These are phyloP conservation scores for Amanita inopinata DNA, from an alignment of 768 basidiomycete genomes.

Conservation along the genomic window DNA sequence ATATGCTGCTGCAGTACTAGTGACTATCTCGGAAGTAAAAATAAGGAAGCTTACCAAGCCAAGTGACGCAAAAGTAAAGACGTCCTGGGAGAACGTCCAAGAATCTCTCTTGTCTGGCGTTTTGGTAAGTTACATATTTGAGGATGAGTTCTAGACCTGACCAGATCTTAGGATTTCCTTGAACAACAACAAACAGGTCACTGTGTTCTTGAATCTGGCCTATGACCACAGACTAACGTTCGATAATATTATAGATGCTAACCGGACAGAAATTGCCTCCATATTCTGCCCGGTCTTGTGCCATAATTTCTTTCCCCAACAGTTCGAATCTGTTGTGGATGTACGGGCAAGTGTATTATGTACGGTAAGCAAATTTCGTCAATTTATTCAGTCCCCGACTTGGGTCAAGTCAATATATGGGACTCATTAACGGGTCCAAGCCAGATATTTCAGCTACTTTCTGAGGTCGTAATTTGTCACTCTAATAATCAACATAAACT, in stretches of 20 bases:
- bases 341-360: constrained; percentile 4
- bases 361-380: constrained; percentile 8
- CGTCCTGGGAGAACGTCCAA: constrained; percentile 36
- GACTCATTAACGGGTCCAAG: neutral
- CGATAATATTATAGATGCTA: constrained; percentile 25
- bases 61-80: constrained; percentile 12
- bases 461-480: constrained; percentile 34
- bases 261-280: constrained; percentile 18
- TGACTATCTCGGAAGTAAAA: constrained; percentile 28
- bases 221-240: constrained; percentile 14
- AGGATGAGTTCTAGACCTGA: constrained; percentile 14
- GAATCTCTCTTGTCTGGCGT: constrained; percentile 43
- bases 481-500: constrained; percentile 34
- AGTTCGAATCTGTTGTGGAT: constrained; percentile 7
- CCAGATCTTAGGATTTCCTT: constrained; percentile 18
- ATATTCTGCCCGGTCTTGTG: constrained; percentile 11
- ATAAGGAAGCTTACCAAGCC: constrained; percentile 19
- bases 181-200: constrained; percentile 22
- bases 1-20: constrained; percentile 31
- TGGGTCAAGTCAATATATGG: constrained; percentile 2
- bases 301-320: constrained; percentile 19
- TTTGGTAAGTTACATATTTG: constrained; percentile 24
- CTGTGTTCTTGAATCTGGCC: neutral
- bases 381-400: constrained; percentile 14
- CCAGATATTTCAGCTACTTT: constrained; percentile 46